These are phyloP conservation scores for Barbarea vulgaris DNA, from an alignment of 345 rosid genomes.

Conservation along the genomic window DNA sequence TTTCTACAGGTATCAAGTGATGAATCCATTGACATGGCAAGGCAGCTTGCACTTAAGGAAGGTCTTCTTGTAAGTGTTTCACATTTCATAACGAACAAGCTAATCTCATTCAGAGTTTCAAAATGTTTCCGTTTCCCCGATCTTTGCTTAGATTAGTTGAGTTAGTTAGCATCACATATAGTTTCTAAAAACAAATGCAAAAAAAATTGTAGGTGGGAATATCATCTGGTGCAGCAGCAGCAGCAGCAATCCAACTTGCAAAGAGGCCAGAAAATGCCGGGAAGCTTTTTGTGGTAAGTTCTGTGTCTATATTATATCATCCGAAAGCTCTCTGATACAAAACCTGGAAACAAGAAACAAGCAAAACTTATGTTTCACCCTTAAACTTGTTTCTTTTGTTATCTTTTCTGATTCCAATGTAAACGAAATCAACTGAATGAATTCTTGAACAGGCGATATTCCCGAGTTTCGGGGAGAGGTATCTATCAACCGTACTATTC, in stretches of 20 bases:
- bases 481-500: conserved; percentile 67
- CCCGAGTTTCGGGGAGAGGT: conserved; percentile 80
- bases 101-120: background rate
- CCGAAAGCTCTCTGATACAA: conserved; percentile 9
- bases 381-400: background rate
- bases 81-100: background rate
- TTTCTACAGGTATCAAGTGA: conserved; percentile 62
- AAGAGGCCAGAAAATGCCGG: conserved; percentile 86
- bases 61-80: conserved; percentile 72
- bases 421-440: conserved; percentile 7
- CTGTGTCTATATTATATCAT: background rate
- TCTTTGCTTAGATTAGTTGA: background rate
- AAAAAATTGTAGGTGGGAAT: conserved; percentile 70
- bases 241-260: conserved; percentile 79
- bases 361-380: background rate
- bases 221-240: conserved; percentile 88
- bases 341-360: conserved; percentile 7
- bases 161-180: background rate
- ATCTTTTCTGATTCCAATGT: background rate
- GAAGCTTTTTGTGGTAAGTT: conserved; percentile 82
- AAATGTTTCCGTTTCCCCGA: background rate
- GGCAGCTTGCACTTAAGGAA: conserved; percentile 76
- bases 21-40: conserved; percentile 85
- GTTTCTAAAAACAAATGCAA: background rate
- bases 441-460: conserved; percentile 67